Evolutionary conservation across 2,329 filamentous ascomycete genomes (phyloP), one percentile per base, ranked within the genome.

Genomic region (Arthrobotrys musiformis): DNA sequence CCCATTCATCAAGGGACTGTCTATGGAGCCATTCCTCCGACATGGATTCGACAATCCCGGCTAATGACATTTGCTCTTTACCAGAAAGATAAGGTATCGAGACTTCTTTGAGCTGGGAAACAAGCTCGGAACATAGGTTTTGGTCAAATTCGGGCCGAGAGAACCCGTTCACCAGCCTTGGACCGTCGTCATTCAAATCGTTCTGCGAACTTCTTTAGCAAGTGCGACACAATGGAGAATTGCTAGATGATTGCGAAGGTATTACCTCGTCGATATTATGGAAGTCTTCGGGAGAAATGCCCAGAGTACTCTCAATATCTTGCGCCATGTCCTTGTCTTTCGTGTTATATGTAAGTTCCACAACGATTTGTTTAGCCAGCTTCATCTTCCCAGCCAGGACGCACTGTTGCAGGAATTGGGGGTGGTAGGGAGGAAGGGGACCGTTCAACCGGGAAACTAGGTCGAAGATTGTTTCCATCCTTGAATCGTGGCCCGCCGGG

Each of bases 1-100:
- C 94, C 81, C 97, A 97, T 81, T 93, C 92, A 81, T 97, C 94
- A 84, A 97, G 91, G 1, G 93, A 97, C 4, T 93, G 89, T 17
- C 93, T 89, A 81, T 97, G 93, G 81, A 91, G 92, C 82, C 97
- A 93, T 0, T 97, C 92, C 42, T 92, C 89, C 2, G 92, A 91
- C 50, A 91, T 89, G 78, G 93, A 97, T 83, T 97, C 93, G 37
- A 95, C 88, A 56, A 94, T 94, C 81, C 95, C 91, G 15, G 91
- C 91, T 1, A 97, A 85, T 80, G 92, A 91, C 68, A 96, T 94
- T 81, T 97, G 93, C 81, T 97, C 93, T 72, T 92, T 91, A 30
- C 91, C 91, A 0, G 93, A 93, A 0, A 97, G 86, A 79, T 95
- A 90, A 0, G 92, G 90, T 30, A 97, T 85, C n/a, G 90, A 88